Evolutionary conservation across 1,284 basidiomycete genomes (phyloP).

Genomic region (Chiua sp.): DNA sequence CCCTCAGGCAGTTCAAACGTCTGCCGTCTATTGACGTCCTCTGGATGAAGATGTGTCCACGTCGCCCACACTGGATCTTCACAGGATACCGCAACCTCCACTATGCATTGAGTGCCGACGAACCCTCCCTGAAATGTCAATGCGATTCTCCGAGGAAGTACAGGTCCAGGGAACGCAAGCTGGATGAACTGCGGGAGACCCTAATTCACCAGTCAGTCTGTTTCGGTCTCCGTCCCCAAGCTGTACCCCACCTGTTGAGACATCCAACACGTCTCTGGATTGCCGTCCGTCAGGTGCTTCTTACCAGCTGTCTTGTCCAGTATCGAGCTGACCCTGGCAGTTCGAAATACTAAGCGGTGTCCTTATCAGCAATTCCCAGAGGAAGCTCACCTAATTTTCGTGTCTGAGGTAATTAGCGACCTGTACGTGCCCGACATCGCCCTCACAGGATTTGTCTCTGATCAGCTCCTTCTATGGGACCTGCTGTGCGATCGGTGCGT

Average conservation of each 20-base stretch:
- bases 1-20: slow-evolving; percentile 54
- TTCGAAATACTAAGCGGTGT: slow-evolving; percentile 9
- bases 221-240: slow-evolving; percentile 1
- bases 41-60: slow-evolving; percentile 66
- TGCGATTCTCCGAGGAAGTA: slow-evolving; percentile 58
- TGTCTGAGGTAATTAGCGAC: slow-evolving; percentile 40
- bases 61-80: slow-evolving; percentile 48
- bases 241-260: slow-evolving; percentile 66
- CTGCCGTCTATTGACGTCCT: slow-evolving; percentile 77
- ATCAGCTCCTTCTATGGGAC: neutral
- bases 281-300: slow-evolving; percentile 71
- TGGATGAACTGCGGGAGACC: slow-evolving; percentile 78
- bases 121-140: slow-evolving; percentile 86
- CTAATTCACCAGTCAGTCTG: slow-evolving; percentile 41
- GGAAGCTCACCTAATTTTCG: slow-evolving; percentile 54
- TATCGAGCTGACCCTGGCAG: slow-evolving; percentile 77
- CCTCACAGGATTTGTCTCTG: slow-evolving; percentile 12
- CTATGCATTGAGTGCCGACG: slow-evolving; percentile 66
- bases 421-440: slow-evolving; percentile 23
- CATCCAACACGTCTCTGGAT: slow-evolving; percentile 83
- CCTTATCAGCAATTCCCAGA: neutral
- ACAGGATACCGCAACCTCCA: slow-evolving; percentile 45
- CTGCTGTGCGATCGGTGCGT: slow-evolving; percentile 18
- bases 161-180: slow-evolving; percentile 56
- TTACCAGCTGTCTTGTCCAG: slow-evolving; percentile 80